Percentiles rank a stretch among this genome's conserved stretches.
phyloP scores from a whole-genome alignment of 176 grass and related monocot genomes.

The Panicum miliaceum region DNA sequence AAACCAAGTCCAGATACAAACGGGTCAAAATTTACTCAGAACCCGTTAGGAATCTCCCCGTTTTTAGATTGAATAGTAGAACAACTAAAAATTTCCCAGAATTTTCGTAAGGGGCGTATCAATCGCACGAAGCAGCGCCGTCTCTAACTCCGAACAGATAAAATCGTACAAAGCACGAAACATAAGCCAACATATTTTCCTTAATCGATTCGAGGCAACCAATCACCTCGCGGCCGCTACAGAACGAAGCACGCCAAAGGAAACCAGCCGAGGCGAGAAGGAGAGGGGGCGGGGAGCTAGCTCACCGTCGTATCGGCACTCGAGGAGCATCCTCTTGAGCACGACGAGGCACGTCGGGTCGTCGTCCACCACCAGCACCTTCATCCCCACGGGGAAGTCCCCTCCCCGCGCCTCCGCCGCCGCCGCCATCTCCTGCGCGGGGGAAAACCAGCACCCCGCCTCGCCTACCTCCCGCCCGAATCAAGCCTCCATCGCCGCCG shows the following conservation, averaged over 20 bases:
- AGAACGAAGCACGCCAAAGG: not conserved
- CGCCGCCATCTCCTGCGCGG: constrained; percentile 44
- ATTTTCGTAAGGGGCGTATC: constrained; percentile 30
- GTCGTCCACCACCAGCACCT: constrained; percentile 92
- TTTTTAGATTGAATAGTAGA: constrained; percentile 2
- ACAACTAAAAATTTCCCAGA: constrained; percentile 1
- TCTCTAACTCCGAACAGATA: constrained; percentile 7
- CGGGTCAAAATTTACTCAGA: not conserved
- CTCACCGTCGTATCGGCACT: constrained; percentile 88
- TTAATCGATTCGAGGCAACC: not conserved
- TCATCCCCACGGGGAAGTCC: constrained; percentile 89
- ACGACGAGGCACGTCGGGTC: constrained; percentile 77
- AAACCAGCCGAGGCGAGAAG: not conserved
- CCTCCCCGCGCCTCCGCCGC: constrained; percentile 43
- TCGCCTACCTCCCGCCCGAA: not conserved
- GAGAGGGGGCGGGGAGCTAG: not conserved
- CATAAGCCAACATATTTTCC: not conserved
- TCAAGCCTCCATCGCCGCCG: constrained; percentile 44
- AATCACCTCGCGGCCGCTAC: constrained; percentile 5
- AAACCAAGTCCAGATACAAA: constrained; percentile 30
- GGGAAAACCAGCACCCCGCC: constrained; percentile 3
- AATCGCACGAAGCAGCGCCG: constrained; percentile 13
- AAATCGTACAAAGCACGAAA: constrained; percentile 25
- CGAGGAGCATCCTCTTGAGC: constrained; percentile 77
- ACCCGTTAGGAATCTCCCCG: not conserved